These are phyloP conservation scores for Desmodesmus armatus DNA, from an alignment of 139 green algal genomes.

Conservation along the genomic window DNA sequence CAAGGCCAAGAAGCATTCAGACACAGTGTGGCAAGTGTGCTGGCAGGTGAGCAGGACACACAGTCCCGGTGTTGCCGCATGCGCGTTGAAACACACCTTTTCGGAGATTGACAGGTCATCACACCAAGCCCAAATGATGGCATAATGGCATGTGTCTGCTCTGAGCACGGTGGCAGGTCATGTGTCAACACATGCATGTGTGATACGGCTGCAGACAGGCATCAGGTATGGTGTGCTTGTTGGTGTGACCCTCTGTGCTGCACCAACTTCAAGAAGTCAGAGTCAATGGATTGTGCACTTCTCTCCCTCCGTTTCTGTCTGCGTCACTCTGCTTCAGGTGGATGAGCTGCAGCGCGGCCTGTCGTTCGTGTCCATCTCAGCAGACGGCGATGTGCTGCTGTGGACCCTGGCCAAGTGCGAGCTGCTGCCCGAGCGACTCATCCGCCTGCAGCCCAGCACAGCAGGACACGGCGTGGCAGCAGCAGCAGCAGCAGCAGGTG, in stretches of 20 bases:
- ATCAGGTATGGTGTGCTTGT: no score
- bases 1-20: constrained; percentile 83
- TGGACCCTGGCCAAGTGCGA: constrained; percentile 91
- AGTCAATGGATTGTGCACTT: no score
- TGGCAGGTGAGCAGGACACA: constrained; percentile 65
- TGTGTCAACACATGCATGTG: no score
- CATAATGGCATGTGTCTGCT: no score
- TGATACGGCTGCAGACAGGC: no score
- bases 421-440: constrained; percentile 78
- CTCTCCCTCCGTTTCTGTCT: background rate
- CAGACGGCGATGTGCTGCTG: constrained; percentile 83
- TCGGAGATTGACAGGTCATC: no score
- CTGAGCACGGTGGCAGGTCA: no score
- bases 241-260: no score
- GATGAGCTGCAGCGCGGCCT: constrained; percentile 72
- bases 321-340: constrained; percentile 47
- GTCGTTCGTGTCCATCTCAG: constrained; percentile 71
- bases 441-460: constrained; percentile 56
- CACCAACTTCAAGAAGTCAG: no score
- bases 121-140: no score
- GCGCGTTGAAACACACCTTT: no score
- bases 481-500: constrained; percentile 22
- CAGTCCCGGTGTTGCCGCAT: background rate
- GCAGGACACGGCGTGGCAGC: constrained; percentile 7
- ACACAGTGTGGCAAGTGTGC: constrained; percentile 91